Conservation (phyloP, 805 yeast genomes). For the Myxozyma mucilagina region DNA sequence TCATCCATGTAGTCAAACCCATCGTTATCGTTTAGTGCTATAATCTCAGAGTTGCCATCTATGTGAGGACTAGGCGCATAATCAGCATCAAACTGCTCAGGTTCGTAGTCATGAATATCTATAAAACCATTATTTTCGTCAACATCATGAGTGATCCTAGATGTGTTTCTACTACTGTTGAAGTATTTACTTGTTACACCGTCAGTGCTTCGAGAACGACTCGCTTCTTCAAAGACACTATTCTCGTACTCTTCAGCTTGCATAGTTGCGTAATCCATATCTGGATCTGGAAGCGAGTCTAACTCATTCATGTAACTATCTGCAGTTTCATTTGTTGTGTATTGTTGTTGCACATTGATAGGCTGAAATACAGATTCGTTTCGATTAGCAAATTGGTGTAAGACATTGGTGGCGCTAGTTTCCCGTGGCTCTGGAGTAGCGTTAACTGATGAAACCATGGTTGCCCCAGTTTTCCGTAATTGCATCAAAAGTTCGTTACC, state of each 20-base stretch:
- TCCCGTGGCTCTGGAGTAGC: neutral
- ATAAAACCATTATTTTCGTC: conserved; percentile 5
- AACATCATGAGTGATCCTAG: neutral
- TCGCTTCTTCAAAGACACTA: neutral
- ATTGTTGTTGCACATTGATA: neutral
- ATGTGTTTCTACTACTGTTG: neutral
- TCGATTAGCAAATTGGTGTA: neutral
- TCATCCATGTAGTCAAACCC: neutral
- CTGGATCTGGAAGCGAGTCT: conserved; percentile 4
- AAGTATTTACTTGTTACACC: conserved; percentile 1
- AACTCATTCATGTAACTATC: neutral
- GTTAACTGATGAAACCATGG: neutral
- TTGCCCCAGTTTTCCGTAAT: neutral
- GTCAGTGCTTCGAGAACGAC: neutral
- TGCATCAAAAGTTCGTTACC: conserved; percentile 2
- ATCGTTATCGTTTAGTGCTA: neutral
- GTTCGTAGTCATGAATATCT: neutral
- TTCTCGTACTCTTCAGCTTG: neutral
- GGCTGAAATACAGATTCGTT: neutral
- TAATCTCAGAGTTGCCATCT: neutral
- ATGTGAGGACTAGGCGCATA: conserved; percentile 11
- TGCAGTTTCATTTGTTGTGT: neutral
- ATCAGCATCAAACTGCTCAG: neutral
- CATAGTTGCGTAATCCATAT: neutral
- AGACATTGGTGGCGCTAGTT: neutral